Evolutionary conservation across 2,329 filamentous ascomycete genomes (phyloP).

Genomic region (Epichloe uncinata): DNA sequence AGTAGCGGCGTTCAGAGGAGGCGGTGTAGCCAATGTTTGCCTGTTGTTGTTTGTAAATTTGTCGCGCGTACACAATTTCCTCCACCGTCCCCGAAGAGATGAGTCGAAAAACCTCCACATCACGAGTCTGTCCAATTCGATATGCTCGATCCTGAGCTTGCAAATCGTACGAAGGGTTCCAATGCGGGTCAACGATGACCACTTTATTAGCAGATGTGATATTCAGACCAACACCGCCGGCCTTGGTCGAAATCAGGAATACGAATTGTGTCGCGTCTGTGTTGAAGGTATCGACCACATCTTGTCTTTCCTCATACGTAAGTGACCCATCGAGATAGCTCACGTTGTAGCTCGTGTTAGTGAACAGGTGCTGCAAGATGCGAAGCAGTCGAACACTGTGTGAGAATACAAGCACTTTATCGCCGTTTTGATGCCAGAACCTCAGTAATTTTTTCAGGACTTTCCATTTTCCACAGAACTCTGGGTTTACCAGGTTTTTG

Average conservation of each 20-base stretch:
- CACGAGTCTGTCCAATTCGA: slow-evolving; percentile 80
- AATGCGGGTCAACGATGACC: slow-evolving; percentile 91
- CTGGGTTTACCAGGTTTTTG: slow-evolving; percentile 66
- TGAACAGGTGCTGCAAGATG: slow-evolving; percentile 76
- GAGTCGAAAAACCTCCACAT: slow-evolving; percentile 91
- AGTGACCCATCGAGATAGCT: slow-evolving; percentile 83
- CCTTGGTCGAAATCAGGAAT: slow-evolving; percentile 88
- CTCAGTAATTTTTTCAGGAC: slow-evolving; percentile 73
- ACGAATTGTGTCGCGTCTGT: slow-evolving; percentile 77
- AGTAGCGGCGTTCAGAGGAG: slow-evolving; percentile 83
- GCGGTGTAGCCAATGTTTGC: slow-evolving; percentile 96
- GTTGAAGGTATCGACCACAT: slow-evolving; percentile 83
- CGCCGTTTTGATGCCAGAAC: slow-evolving; percentile 80
- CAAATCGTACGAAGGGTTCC: slow-evolving; percentile 90
- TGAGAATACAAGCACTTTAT: slow-evolving; percentile 93
- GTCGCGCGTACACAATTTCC: slow-evolving; percentile 90
- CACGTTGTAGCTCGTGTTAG: slow-evolving; percentile 78
- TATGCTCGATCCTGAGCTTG: slow-evolving; percentile 96
- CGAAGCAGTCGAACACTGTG: slow-evolving; percentile 77
- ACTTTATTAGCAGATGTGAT: slow-evolving; percentile 98
- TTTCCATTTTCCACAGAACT: slow-evolving; percentile 96
- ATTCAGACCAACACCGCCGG: slow-evolving; percentile 86
- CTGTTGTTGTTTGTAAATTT: slow-evolving; percentile 98
- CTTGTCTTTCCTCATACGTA: slow-evolving; percentile 69
- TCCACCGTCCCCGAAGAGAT: slow-evolving; percentile 88